Percentiles rank a stretch among this genome's conserved stretches.
phyloP scores from a whole-genome alignment of 345 rosid genomes.

The Streptanthus diversifolius region DNA sequence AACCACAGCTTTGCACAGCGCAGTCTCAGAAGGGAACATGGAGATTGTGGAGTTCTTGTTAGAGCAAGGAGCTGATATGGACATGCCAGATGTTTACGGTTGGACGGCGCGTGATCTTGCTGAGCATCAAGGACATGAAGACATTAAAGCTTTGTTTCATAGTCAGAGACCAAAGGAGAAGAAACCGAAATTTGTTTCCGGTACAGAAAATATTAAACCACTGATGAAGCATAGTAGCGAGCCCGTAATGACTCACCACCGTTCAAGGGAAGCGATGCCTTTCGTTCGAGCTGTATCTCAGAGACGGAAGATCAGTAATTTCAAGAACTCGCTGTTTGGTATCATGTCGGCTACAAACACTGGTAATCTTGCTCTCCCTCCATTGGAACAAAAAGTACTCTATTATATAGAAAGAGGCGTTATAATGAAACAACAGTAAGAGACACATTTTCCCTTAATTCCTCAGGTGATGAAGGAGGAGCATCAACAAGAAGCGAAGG shows the following conservation, averaged over 20 bases:
- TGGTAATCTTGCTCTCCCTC: slow-evolving; percentile 36
- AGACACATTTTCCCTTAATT: background rate
- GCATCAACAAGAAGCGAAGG: slow-evolving; percentile 12
- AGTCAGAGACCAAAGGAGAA: slow-evolving; percentile 27
- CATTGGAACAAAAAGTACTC: background rate
- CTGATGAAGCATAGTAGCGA: slow-evolving; percentile 56
- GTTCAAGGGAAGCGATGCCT: slow-evolving; percentile 43
- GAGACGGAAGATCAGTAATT: slow-evolving; percentile 47
- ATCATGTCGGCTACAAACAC: slow-evolving; percentile 63
- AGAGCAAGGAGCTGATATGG: slow-evolving; percentile 62
- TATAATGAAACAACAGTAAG: background rate
- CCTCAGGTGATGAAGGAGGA: slow-evolving; percentile 23
- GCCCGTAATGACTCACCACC: slow-evolving; percentile 41
- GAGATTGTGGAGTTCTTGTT: slow-evolving; percentile 65
- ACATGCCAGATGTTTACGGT: slow-evolving; percentile 58
- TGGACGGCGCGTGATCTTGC: slow-evolving; percentile 73
- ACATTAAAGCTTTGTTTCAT: slow-evolving; percentile 46
- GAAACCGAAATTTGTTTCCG: slow-evolving; percentile 2
- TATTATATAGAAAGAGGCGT: background rate
- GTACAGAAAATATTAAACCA: slow-evolving; percentile 26
- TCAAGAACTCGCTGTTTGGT: slow-evolving; percentile 70
- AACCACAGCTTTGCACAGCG: slow-evolving; percentile 59
- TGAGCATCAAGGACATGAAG: slow-evolving; percentile 79
- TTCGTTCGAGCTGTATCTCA: slow-evolving; percentile 31
- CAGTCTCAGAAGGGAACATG: slow-evolving; percentile 66